phyloP scores from a whole-genome alignment of 2,329 filamentous ascomycete species.

The Alternaria angustiovoidea region DNA sequence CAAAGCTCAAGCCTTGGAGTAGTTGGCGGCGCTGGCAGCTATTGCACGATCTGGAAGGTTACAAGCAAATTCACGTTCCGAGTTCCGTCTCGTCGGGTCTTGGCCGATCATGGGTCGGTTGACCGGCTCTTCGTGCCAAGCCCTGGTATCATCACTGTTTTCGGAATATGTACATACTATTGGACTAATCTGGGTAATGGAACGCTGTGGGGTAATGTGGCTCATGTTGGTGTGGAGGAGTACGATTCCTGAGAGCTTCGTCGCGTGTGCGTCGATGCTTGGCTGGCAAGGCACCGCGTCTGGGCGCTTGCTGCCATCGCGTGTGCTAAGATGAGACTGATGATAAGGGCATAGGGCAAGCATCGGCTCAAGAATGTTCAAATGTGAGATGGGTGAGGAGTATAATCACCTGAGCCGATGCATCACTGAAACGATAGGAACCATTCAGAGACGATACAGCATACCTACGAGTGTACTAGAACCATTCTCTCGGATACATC shows the following conservation, averaged over 20 bases:
- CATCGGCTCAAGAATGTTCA: constrained; percentile 8
- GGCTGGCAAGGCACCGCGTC: constrained; percentile 12
- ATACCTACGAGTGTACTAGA: not conserved
- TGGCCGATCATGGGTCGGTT: constrained; percentile 23
- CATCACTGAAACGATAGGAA: not conserved
- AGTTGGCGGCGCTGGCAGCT: constrained; percentile 32
- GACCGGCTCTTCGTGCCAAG: constrained; percentile 13
- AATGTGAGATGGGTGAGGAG: not conserved
- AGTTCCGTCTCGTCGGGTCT: constrained; percentile 29
- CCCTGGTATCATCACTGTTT: constrained; percentile 4
- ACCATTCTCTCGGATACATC: not conserved
- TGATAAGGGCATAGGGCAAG: constrained; percentile 5
- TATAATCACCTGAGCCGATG: not conserved
- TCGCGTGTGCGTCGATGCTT: constrained; percentile 19
- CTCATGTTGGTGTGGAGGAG: constrained; percentile 20
- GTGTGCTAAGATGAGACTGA: constrained; percentile 7
- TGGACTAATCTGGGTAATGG: constrained; percentile 1
- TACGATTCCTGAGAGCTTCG: constrained; percentile 21
- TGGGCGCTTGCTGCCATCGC: constrained; percentile 19
- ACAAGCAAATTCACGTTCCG: constrained; percentile 27
- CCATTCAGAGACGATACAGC: not conserved
- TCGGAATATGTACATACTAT: not conserved
- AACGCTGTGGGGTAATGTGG: constrained; percentile 3
- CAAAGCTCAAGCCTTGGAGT: constrained; percentile 20
- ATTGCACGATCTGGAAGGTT: constrained; percentile 29